These are phyloP conservation scores for Diaporthe ampelina DNA, from an alignment of 2,329 filamentous ascomycete genomes.

Conservation along the genomic window DNA sequence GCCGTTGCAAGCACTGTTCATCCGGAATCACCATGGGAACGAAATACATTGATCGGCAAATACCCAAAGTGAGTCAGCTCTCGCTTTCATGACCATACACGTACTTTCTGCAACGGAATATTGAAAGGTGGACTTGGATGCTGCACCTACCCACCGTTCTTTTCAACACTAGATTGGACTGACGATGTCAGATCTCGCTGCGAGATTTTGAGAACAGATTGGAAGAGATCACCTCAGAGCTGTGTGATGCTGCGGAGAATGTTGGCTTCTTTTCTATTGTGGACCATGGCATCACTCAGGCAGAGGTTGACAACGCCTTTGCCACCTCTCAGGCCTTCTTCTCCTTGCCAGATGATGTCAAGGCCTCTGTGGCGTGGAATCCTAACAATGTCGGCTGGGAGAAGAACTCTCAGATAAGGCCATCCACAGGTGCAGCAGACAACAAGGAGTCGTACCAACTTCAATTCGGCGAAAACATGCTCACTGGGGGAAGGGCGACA, in stretches of 20 bases:
- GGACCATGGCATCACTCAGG: slow-evolving; percentile 59
- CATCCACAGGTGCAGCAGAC: slow-evolving; percentile 68
- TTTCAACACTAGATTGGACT: not conserved
- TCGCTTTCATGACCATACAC: not conserved
- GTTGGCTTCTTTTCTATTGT: slow-evolving; percentile 71
- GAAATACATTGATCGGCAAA: slow-evolving; percentile 39
- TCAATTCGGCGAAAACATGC: slow-evolving; percentile 60
- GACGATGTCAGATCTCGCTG: slow-evolving; percentile 63
- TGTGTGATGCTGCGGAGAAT: slow-evolving; percentile 68
- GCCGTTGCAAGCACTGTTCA: not conserved
- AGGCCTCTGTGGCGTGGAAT: slow-evolving; percentile 65
- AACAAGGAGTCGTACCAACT: slow-evolving; percentile 71
- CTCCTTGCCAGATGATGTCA: slow-evolving; percentile 60
- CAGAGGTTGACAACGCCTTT: slow-evolving; percentile 60
- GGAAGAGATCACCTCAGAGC: slow-evolving; percentile 65
- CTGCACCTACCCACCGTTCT: not conserved
- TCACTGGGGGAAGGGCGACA: slow-evolving; percentile 42
- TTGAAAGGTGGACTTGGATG: not conserved
- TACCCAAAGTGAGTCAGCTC: slow-evolving; percentile 39
- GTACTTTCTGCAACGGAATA: not conserved
- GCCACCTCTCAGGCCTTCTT: slow-evolving; percentile 60
- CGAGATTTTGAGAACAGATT: slow-evolving; percentile 66
- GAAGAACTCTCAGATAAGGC: slow-evolving; percentile 67
- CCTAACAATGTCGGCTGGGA: slow-evolving; percentile 68
- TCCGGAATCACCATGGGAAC: slow-evolving; percentile 30